These are phyloP conservation scores for Ogataea nakhonphanomensis DNA, from an alignment of 805 yeast genomes.

Conservation along the genomic window DNA sequence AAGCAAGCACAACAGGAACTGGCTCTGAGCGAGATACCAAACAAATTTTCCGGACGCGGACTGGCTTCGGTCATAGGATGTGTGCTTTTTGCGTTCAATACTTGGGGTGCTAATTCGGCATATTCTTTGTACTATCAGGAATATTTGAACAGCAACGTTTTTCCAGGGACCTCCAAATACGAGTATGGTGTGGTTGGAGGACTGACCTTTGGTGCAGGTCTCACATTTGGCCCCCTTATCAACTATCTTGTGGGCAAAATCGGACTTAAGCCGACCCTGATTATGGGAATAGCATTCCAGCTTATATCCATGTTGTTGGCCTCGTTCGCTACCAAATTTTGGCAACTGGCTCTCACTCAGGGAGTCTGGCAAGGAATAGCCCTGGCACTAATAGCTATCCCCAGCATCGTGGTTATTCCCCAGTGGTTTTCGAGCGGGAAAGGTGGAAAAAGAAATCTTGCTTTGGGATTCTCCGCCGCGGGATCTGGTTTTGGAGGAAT, in stretches of 20 bases:
- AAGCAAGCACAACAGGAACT: neutral
- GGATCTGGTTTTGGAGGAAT: conserved; percentile 57
- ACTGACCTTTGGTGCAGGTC: conserved; percentile 53
- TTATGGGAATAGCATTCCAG: conserved; percentile 48
- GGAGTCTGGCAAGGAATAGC: conserved; percentile 63
- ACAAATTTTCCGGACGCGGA: conserved; percentile 71
- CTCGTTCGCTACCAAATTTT: conserved; percentile 51
- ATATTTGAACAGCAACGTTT: conserved; percentile 48
- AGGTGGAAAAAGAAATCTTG: conserved; percentile 54
- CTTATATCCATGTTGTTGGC: conserved; percentile 59
- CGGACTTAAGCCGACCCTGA: conserved; percentile 40
- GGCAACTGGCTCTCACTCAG: conserved; percentile 69
- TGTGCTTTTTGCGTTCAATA: conserved; percentile 47
- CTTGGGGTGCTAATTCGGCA: conserved; percentile 75
- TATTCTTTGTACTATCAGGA: conserved; percentile 61
- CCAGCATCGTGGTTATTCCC: conserved; percentile 59
- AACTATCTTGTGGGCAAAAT: conserved; percentile 42
- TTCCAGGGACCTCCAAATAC: conserved; percentile 50
- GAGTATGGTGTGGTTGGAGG: conserved; percentile 72
- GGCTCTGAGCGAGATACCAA: conserved; percentile 38
- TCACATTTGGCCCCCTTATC: conserved; percentile 47
- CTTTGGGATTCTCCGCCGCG: conserved; percentile 44
- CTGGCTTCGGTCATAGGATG: conserved; percentile 44
- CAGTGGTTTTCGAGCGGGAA: conserved; percentile 53
- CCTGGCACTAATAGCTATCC: conserved; percentile 53